A percentile compares a stretch with the other conserved stretches of the same genome.
Conservation (phyloP, 2,329 filamentous ascomycete genomes). For the Trichophyton rubrum region DNA sequence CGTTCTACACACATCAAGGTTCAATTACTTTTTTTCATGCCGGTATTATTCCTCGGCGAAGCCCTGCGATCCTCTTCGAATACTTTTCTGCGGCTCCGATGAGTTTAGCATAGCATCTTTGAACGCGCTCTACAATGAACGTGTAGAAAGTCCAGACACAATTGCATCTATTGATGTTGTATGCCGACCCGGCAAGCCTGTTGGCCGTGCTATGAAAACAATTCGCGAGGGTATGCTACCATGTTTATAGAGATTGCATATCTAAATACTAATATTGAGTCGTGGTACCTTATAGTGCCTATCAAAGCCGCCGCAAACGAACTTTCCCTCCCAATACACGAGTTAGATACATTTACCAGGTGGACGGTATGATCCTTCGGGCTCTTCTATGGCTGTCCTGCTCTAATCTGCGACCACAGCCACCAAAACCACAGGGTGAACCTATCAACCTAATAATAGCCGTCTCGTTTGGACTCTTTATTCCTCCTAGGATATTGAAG, state of each 20-base stretch:
- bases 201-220: constrained; percentile 59
- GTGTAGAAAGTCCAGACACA: constrained; percentile 38
- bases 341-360: constrained; percentile 66
- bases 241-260: too few species aligned
- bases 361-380: constrained; percentile 52
- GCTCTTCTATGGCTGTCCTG: constrained; percentile 2
- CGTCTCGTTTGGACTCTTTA: constrained; percentile 86
- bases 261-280: neutral
- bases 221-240: constrained; percentile 48
- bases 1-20: neutral
- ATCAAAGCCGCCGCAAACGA: constrained; percentile 53
- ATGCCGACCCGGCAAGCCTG: constrained; percentile 64
- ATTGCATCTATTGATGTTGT: constrained; percentile 76
- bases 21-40: neutral
- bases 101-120: constrained; percentile 74
- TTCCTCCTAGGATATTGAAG: constrained; percentile 62
- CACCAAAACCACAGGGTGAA: constrained; percentile 37
- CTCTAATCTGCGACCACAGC: constrained; percentile 29
- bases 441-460: constrained; percentile 69
- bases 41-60: constrained; percentile 18
- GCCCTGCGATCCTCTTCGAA: constrained; percentile 50
- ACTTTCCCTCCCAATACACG: constrained; percentile 56
- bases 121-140: constrained; percentile 52
- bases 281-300: constrained; percentile 45
- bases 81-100: constrained; percentile 92